Conservation (phyloP, 176 grass and related monocot species). For the Eleusine coracana region DNA sequence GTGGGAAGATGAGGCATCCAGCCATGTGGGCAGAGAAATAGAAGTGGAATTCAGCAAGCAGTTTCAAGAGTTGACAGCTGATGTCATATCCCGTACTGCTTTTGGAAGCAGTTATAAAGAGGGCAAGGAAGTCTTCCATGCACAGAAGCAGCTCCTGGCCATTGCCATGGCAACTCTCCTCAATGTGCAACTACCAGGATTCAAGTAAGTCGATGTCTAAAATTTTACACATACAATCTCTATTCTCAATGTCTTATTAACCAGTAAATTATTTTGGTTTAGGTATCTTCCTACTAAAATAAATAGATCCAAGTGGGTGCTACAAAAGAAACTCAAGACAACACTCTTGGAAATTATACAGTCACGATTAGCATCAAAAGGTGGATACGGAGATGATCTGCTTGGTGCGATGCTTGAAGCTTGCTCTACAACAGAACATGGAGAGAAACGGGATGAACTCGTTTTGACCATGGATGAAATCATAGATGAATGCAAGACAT, state of each 20-base stretch:
- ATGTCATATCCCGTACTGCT: constrained; percentile 53
- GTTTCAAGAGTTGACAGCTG: constrained; percentile 55
- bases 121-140: constrained; percentile 54
- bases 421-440: constrained; percentile 28
- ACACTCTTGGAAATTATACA: constrained; percentile 42
- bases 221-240: not conserved
- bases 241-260: not conserved
- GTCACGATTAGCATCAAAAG: constrained; percentile 2
- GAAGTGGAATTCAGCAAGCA: constrained; percentile 47
- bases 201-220: constrained; percentile 35
- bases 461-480: constrained; percentile 53
- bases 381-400: constrained; percentile 44
- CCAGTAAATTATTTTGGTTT: not conserved
- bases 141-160: constrained; percentile 43
- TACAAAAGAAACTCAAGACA: constrained; percentile 50
- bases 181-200: constrained; percentile 46
- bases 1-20: constrained; percentile 33
- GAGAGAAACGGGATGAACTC: constrained; percentile 6
- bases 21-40: not conserved
- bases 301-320: constrained; percentile 41
- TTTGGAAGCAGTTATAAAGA: constrained; percentile 56
- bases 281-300: constrained; percentile 54
- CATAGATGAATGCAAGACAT: constrained; percentile 70
- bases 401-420: constrained; percentile 57
- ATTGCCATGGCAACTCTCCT: constrained; percentile 34